Percentiles rank a stretch among this genome's conserved stretches.
Evolutionary conservation across 768 basidiomycete genomes (phyloP).

Genomic region (Tylopilus intermedius): DNA sequence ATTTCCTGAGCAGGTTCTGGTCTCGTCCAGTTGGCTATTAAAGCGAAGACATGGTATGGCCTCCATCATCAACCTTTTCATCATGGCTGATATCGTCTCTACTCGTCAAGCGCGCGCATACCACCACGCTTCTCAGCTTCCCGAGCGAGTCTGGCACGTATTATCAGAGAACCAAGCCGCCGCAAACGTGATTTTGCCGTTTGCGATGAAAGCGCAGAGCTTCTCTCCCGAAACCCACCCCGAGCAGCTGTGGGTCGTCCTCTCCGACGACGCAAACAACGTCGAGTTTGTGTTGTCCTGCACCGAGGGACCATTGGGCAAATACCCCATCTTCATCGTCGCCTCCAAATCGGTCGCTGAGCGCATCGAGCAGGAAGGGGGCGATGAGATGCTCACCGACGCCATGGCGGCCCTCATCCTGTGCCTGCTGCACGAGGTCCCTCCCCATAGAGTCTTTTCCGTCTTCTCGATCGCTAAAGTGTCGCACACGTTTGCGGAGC

Average conservation of each 20-base stretch:
- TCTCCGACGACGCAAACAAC: constrained; percentile 12
- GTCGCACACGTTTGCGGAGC: constrained; percentile 38
- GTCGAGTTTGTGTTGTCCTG: constrained; percentile 11
- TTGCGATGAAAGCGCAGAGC: constrained; percentile 27
- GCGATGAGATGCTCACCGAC: not conserved
- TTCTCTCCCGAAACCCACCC: not conserved
- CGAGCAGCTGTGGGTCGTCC: constrained; percentile 29
- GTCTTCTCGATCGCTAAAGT: constrained; percentile 54
- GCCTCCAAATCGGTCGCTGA: constrained; percentile 3
- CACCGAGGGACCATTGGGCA: not conserved
- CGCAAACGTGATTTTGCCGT: constrained; percentile 39
- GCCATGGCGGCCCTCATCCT: constrained; percentile 4
- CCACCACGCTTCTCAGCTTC: constrained; percentile 14
- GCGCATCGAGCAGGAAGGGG: not conserved
- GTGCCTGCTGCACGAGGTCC: constrained; percentile 9
- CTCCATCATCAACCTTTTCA: constrained; percentile 5
- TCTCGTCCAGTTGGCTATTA: not conserved
- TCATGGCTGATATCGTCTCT: constrained; percentile 9
- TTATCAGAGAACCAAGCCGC: constrained; percentile 26
- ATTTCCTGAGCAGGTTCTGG: not conserved
- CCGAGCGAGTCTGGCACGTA: constrained; percentile 23
- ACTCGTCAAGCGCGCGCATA: constrained; percentile 2
- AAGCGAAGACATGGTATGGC: not conserved
- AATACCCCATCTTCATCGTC: constrained; percentile 16
- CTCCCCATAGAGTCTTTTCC: constrained; percentile 41